phyloP scores from a whole-genome alignment of 2,329 filamentous ascomycete species.

The Colletotrichum acutatum region DNA sequence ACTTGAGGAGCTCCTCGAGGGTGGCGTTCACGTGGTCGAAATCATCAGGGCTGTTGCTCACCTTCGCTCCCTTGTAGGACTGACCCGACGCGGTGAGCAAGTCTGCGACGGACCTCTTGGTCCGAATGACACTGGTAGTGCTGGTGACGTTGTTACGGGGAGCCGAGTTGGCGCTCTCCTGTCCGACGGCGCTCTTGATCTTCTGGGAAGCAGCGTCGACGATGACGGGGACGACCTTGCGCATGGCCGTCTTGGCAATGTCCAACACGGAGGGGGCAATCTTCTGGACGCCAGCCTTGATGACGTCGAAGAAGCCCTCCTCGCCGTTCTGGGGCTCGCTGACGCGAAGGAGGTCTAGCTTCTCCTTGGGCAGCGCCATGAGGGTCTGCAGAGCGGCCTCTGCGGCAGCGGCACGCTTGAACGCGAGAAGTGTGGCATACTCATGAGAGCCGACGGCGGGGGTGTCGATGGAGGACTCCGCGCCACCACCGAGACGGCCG shows the following conservation, averaged over 20 bases:
- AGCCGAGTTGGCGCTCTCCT: not conserved
- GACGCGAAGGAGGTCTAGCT: not conserved
- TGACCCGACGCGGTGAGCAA: not conserved
- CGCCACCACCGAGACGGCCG: not conserved
- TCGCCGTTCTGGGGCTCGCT: not conserved
- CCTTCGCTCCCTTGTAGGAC: not conserved
- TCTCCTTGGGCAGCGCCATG: not conserved
- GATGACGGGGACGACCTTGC: not conserved
- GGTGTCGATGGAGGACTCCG: not conserved
- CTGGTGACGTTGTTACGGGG: not conserved
- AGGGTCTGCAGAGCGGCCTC: not conserved
- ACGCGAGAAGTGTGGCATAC: not conserved
- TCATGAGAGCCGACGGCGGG: not conserved
- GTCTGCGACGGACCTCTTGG: not conserved
- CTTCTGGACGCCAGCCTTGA: not conserved
- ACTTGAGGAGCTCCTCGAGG: not conserved
- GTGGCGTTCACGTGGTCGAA: not conserved
- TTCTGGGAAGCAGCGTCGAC: not conserved
- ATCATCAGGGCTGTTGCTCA: not conserved
- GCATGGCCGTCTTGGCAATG: not conserved
- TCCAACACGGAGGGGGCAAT: not conserved
- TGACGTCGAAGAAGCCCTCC: not conserved
- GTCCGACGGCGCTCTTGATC: not conserved
- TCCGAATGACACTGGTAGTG: not conserved
- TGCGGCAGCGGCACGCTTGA: not conserved